Conservation (phyloP, 2,329 filamentous ascomycete species). For the Cercospora canescens region DNA sequence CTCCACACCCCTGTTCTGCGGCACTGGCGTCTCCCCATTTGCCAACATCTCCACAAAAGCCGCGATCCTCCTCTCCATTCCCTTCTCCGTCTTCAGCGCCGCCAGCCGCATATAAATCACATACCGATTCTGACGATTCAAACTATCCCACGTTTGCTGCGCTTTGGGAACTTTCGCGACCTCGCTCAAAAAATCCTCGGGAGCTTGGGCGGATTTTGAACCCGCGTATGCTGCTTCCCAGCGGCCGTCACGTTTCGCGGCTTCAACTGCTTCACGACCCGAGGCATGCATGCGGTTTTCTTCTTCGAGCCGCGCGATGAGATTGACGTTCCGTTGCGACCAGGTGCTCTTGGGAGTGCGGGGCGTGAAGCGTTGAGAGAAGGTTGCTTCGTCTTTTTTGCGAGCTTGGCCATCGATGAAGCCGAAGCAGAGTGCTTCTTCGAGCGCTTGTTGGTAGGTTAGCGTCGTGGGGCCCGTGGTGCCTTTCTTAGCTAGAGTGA, state of each 20-base stretch:
- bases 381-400: conserved; percentile 48
- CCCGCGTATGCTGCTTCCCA: conserved; percentile 61
- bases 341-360: conserved; percentile 57
- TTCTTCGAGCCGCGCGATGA: conserved; percentile 47
- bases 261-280: conserved; percentile 54
- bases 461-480: conserved; percentile 39
- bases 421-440: conserved; percentile 60
- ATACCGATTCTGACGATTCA: conserved; percentile 51
- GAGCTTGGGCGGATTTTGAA: conserved; percentile 48
- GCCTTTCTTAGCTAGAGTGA: conserved; percentile 28
- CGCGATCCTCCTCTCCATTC: conserved; percentile 42
- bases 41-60: conserved; percentile 31
- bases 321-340: conserved; percentile 61
- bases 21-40: conserved; percentile 17
- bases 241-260: conserved; percentile 58
- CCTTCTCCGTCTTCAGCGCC: conserved; percentile 39
- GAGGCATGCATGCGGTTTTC: conserved; percentile 52
- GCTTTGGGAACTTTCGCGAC: conserved; percentile 41
- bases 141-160: conserved; percentile 42
- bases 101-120: conserved; percentile 49
- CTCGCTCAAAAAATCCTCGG: conserved; percentile 51
- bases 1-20: conserved; percentile 13
- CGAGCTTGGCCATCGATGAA: conserved; percentile 63
- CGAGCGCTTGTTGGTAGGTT: conserved; percentile 52
- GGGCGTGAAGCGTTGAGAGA: conserved; percentile 60